Percentiles rank a stretch among this genome's conserved stretches.
Conservation (phyloP, 805 yeast genomes). For the Candida sphagnicola region DNA sequence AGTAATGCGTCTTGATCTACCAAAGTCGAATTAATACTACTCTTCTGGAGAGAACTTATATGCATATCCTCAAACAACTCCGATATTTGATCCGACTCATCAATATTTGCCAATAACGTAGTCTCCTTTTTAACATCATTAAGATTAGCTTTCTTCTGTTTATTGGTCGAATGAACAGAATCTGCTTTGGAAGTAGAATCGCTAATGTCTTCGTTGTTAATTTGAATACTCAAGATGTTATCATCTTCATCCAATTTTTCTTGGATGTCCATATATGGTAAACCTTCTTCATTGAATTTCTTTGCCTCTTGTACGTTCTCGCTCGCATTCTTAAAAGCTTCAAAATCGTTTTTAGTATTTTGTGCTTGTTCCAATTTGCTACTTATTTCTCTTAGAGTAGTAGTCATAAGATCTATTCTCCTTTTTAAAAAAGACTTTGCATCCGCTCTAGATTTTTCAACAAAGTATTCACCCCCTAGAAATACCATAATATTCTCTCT, state of each 20-base stretch:
- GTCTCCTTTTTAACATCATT: background rate
- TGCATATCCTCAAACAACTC: conserved; percentile 36
- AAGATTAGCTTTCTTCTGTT: background rate
- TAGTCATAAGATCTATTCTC: conserved; percentile 23
- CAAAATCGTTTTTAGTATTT: conserved; percentile 23
- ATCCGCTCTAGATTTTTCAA: conserved; percentile 22
- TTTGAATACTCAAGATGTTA: conserved; percentile 43
- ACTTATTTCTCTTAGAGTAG: conserved; percentile 39
- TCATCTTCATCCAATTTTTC: conserved; percentile 83
- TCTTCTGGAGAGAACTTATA: conserved; percentile 14
- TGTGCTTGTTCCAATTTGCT: conserved; percentile 37
- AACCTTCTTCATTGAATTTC: conserved; percentile 38
- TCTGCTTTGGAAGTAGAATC: no score
- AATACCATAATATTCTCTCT: conserved; percentile 20
- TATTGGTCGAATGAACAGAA: no score
- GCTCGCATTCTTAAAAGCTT: conserved; percentile 7
- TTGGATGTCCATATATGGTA: conserved; percentile 76
- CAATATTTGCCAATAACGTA: background rate
- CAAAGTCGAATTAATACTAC: background rate
- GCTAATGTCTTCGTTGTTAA: conserved; percentile 16
- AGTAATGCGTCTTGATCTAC: conserved; percentile 17
- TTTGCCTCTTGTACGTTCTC: conserved; percentile 6
- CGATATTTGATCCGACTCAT: conserved; percentile 16
- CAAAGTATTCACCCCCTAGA: conserved; percentile 41
- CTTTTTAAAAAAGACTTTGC: conserved; percentile 25